Evolutionary conservation across 2,329 filamentous ascomycete species (phyloP), one percentile per base, ranked within the genome.

Genomic region (Fusarium torulosum): DNA sequence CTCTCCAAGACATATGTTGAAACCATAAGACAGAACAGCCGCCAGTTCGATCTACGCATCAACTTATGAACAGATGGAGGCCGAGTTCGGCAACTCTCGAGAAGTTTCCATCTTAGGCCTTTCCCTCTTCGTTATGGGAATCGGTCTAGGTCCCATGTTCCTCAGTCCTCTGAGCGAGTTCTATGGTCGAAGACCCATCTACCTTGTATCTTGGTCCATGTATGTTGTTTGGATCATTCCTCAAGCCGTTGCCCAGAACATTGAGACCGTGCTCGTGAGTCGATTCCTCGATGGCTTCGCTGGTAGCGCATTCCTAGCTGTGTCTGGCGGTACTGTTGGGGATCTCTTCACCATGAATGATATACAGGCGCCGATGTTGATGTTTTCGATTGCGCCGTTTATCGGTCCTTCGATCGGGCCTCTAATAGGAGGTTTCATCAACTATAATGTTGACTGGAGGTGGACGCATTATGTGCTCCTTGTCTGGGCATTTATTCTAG

Each of bases 31-130:
- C 8, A 94, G 91, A 53, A 97, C 94, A 10, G 93, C 90, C 75
- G 88, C 92, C 2, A 94, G 91, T 46, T 96, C 93, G n/a, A 88
- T 97, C 72, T 97, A 97, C 78, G 95, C 93, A 1, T 88, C 88
- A 14, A 96, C 92, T 0, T 97, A 97, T 77, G 75, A 74, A 19
- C 91, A 96, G 77, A 88, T 97, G 79, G 88, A 90, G 65, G 80
- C 83, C 25, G 91, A 96, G 60, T 96, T 97, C 72, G 80, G 86
- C 67, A 86, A 86, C 71, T 91, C 91, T 0, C 85, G 87, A 56
- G 82, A 92, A 49, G 85, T 96, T 23, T 92, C 91, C 14, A 93
- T 93, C 4, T 78, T 97, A 11, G 95, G 94, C 1, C 81, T 97
- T 51, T 94, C 92, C 1, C 84, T 91, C 2, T 97, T 94, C 74